A percentile compares a stretch with the other conserved stretches of the same genome.
Evolutionary conservation across 1,139 yeast genomes (phyloP).

Genomic region (Lodderomyces pseudojiufengensis): DNA sequence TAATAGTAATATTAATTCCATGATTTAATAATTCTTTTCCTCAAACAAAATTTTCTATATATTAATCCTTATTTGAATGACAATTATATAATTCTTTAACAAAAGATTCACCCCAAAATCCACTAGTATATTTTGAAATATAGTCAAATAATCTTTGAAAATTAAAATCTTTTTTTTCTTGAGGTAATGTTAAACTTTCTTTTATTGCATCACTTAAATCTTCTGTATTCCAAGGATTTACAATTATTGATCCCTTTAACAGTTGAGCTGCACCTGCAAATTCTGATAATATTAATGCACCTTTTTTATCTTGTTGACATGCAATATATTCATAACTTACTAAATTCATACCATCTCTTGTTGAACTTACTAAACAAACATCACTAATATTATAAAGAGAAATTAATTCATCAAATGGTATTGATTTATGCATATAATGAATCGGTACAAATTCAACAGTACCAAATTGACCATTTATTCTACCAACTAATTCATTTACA

Average conservation of each 20-base stretch:
- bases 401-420: constrained; percentile 86
- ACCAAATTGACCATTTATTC: constrained; percentile 95
- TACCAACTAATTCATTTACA: constrained; percentile 92
- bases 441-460: constrained; percentile 97
- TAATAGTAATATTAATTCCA: not conserved
- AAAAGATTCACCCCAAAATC: constrained; percentile 95
- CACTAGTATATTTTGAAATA: constrained; percentile 88
- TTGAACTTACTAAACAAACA: constrained; percentile 87
- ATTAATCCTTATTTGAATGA: constrained; percentile 4
- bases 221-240: constrained; percentile 98
- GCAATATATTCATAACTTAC: constrained; percentile 96
- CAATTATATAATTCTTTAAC: constrained; percentile 75
- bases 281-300: constrained; percentile 82
- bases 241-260: constrained; percentile 86
- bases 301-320: constrained; percentile 84
- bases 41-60: not conserved
- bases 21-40: too few species aligned
- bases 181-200: constrained; percentile 82
- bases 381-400: constrained; percentile 83
- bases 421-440: constrained; percentile 90
- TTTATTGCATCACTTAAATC: constrained; percentile 83
- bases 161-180: constrained; percentile 72
- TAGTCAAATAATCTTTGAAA: constrained; percentile 81
- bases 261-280: constrained; percentile 99
- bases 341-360: constrained; percentile 97